phyloP scores from a whole-genome alignment of 164 flowering plant genomes.

The Brasenia schreberi region DNA sequence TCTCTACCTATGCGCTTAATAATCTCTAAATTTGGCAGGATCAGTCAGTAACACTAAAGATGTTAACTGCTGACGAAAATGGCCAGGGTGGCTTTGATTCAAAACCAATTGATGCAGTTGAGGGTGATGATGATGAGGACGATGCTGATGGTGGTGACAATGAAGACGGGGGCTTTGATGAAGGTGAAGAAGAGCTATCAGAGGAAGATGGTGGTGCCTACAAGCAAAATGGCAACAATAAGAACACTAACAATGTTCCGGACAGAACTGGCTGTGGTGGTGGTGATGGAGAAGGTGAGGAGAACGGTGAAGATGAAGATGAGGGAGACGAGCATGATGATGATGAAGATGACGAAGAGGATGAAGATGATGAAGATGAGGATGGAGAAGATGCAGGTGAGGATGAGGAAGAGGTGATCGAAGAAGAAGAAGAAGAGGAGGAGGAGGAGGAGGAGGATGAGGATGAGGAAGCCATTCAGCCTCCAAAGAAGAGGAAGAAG shows the following conservation, averaged over 20 bases:
- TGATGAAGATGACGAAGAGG: conserved; percentile 18
- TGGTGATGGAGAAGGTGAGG: conserved; percentile 8
- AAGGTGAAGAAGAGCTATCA: conserved; percentile 23
- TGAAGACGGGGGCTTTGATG: conserved; percentile 20
- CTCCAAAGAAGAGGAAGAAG: conserved; percentile 43
- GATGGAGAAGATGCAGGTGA: conserved; percentile 19
- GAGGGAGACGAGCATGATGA: conserved; percentile 19
- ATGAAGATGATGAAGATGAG: conserved; percentile 17
- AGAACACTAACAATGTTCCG: conserved; percentile 18
- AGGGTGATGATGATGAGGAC: conserved; percentile 8
- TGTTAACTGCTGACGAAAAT: background rate
- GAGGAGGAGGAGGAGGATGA: conserved; percentile 36
- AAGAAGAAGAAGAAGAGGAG: conserved; percentile 10
- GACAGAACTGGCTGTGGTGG: conserved; percentile 13
- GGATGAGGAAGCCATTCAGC: conserved; percentile 43
- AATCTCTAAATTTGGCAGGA: background rate
- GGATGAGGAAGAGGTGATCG: conserved; percentile 17
- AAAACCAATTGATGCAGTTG: conserved; percentile 17
- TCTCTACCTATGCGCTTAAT: background rate
- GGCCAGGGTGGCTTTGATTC: conserved; percentile 5
- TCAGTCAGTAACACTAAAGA: background rate
- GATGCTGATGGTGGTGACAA: conserved; percentile 16
- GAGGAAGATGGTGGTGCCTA: conserved; percentile 22
- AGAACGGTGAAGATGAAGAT: conserved; percentile 12
- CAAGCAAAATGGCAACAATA: conserved; percentile 14